A percentile compares a stretch with the other conserved stretches of the same genome.
Evolutionary conservation across 495 filamentous ascomycete genomes (phyloP).

Genomic region (Jackrogersella multiformis): DNA sequence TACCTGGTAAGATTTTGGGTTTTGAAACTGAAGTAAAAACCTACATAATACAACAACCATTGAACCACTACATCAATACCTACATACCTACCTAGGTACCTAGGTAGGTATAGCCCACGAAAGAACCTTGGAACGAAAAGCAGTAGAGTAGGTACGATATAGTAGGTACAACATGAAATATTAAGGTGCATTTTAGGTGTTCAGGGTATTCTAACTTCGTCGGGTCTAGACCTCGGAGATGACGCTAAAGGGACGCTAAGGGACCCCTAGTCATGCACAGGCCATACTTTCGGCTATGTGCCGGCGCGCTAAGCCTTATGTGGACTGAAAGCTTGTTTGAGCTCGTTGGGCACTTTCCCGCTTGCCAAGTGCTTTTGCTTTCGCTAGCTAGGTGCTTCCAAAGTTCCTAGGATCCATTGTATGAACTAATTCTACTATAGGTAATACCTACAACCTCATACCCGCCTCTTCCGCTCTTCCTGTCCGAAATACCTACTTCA

Average conservation of each 20-base stretch:
- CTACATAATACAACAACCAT: too few species aligned
- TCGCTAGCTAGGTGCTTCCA: too few species aligned
- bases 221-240: constrained; percentile 16
- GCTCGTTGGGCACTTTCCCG: not conserved
- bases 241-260: constrained; percentile 8
- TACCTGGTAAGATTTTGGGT: not conserved
- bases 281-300: constrained; percentile 27
- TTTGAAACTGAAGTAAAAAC: too few species aligned
- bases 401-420: too few species aligned
- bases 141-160: too few species aligned
- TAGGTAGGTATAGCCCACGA: too few species aligned
- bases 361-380: too few species aligned
- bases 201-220: not conserved
- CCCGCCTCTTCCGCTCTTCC: not conserved
- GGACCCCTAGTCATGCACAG: constrained; percentile 20
- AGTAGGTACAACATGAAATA: too few species aligned
- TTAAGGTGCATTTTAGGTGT: too few species aligned
- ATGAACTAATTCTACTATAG: not conserved
- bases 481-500: not conserved
- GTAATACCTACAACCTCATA: not conserved
- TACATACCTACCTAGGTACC: too few species aligned
- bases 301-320: constrained; percentile 25
- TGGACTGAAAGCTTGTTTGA: constrained; percentile 35
- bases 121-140: too few species aligned
- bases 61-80: too few species aligned